These are phyloP conservation scores for Lepidium africanum DNA, from an alignment of 345 rosid species.

Conservation along the genomic window DNA sequence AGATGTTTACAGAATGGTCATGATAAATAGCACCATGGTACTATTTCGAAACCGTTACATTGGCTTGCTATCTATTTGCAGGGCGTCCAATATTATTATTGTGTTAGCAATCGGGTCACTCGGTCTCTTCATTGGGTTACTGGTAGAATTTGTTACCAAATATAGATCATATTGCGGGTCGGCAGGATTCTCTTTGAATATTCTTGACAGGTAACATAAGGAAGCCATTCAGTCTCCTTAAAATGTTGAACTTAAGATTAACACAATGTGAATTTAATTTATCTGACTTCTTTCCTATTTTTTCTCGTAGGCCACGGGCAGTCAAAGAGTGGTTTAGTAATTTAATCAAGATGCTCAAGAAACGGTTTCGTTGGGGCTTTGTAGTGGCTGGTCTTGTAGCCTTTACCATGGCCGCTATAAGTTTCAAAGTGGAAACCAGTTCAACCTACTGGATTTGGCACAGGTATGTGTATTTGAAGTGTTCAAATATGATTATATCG, in stretches of 20 bases:
- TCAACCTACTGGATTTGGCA: slow-evolving; percentile 98
- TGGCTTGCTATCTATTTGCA: slow-evolving; percentile 27
- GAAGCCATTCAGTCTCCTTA: slow-evolving; percentile 7
- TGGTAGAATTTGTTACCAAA: slow-evolving; percentile 63
- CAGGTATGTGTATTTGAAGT: slow-evolving; percentile 39
- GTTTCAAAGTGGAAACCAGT: slow-evolving; percentile 75
- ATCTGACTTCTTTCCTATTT: not conserved
- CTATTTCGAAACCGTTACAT: not conserved
- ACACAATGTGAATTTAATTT: not conserved
- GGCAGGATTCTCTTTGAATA: slow-evolving; percentile 34
- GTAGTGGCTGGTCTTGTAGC: slow-evolving; percentile 52
- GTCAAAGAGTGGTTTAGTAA: slow-evolving; percentile 44
- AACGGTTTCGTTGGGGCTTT: slow-evolving; percentile 68
- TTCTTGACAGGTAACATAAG: slow-evolving; percentile 43
- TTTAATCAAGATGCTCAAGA: slow-evolving; percentile 44
- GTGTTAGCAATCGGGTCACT: slow-evolving; percentile 71
- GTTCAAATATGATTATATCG: not conserved
- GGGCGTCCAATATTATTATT: slow-evolving; percentile 75
- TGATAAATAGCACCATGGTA: not conserved
- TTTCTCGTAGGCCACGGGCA: slow-evolving; percentile 39
- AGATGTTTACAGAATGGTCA: not conserved
- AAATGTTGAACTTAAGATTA: not conserved
- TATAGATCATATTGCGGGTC: slow-evolving; percentile 49
- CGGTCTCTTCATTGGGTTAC: slow-evolving; percentile 73
- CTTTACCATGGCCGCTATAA: slow-evolving; percentile 64